phyloP scores from a whole-genome alignment of 306 rosid species.

The Elaeagnus macrophylla region DNA sequence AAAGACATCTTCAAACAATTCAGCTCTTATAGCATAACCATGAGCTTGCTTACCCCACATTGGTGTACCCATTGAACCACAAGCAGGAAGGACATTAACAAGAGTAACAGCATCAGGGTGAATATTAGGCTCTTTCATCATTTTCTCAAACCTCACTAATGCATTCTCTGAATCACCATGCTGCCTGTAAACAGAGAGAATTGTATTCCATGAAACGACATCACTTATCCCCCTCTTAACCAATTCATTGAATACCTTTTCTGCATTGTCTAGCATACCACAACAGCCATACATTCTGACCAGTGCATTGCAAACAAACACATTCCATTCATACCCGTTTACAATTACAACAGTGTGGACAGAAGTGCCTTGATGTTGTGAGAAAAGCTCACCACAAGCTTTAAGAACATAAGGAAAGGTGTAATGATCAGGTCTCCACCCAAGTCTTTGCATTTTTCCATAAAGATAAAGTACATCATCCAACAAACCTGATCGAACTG shows the following conservation, averaged over 20 bases:
- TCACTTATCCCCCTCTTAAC: constrained; percentile 45
- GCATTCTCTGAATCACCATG: constrained; percentile 31
- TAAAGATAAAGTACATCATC: constrained; percentile 30
- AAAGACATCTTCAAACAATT: constrained; percentile 63
- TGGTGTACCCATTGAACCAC: constrained; percentile 40
- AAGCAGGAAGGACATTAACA: constrained; percentile 67
- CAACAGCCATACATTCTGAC: constrained; percentile 73
- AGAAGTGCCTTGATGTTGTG: constrained; percentile 32
- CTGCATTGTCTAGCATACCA: constrained; percentile 33
- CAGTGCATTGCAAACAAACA: constrained; percentile 67
- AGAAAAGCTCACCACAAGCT: constrained; percentile 48
- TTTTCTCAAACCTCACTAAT: constrained; percentile 31
- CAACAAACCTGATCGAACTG: constrained; percentile 30
- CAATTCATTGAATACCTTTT: constrained; percentile 56
- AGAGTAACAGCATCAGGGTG: constrained; percentile 54
- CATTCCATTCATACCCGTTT: constrained; percentile 48
- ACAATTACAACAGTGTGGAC: constrained; percentile 38
- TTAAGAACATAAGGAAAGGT: constrained; percentile 66
- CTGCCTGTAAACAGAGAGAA: constrained; percentile 47
- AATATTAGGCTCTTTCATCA: constrained; percentile 22
- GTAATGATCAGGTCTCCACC: constrained; percentile 69
- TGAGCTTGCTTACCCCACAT: constrained; percentile 59
- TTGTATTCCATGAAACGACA: constrained; percentile 72
- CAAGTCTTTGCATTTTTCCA: constrained; percentile 39
- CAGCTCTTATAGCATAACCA: constrained; percentile 45